Conservation (phyloP, 768 basidiomycete genomes). For the Tubosaeta sp. region DNA sequence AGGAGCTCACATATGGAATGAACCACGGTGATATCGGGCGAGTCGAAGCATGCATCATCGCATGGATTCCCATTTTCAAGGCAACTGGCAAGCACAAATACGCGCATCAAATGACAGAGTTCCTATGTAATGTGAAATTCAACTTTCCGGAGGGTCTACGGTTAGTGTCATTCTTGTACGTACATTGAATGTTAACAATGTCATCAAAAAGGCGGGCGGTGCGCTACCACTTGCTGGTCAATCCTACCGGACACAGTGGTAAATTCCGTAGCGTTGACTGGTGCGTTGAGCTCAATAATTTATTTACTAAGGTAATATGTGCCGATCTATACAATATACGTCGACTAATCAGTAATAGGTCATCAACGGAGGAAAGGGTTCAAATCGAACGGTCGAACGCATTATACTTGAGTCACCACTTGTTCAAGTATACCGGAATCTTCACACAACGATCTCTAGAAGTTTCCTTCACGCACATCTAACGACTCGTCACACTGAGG, state of each 20-base stretch:
- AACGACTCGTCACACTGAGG: no score
- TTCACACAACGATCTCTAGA: no score
- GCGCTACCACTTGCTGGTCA: slow-evolving; percentile 18
- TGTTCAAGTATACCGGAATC: no score
- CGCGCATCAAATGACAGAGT: slow-evolving; percentile 26
- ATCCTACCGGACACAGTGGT: slow-evolving; percentile 33
- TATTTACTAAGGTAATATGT: no score
- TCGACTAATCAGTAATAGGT: no score
- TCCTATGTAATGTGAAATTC: slow-evolving; percentile 3
- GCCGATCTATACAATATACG: no score
- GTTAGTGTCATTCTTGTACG: neutral
- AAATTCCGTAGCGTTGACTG: slow-evolving; percentile 19
- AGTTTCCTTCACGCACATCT: no score
- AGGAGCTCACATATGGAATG: slow-evolving; percentile 35
- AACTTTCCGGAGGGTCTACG: neutral
- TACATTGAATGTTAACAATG: no score
- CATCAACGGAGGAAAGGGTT: no score
- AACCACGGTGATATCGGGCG: slow-evolving; percentile 32
- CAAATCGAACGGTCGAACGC: no score
- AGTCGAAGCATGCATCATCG: slow-evolving; percentile 21
- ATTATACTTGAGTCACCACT: no score
- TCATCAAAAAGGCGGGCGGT: neutral
- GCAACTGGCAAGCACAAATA: slow-evolving; percentile 36
- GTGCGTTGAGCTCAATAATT: no score
- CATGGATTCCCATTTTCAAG: slow-evolving; percentile 28